Evolutionary conservation across 208 protist species (phyloP), one percentile per base, ranked within the genome.

Genomic region (Balamuthia mandrillaris): DNA sequence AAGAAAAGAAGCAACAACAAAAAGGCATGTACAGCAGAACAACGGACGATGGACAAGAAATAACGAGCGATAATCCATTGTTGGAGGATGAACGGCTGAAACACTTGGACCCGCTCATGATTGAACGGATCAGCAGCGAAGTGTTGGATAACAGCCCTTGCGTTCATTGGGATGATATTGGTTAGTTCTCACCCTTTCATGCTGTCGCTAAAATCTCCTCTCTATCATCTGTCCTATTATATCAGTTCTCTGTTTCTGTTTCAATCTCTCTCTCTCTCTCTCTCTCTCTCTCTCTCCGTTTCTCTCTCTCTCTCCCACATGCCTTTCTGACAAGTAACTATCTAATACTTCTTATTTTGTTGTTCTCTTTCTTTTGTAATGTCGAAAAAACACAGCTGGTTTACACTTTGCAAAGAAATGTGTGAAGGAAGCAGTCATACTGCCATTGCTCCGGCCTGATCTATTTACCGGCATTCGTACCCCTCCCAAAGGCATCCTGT

Each of bases 401-500:
- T 88, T 95, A 18, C 81, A 90, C 0, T 84, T 89, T 56, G 91
- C 90, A 12, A 95, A 95, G 81, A 78, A 87, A 47, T 65, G 51
- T 27, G 81, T 95, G 24, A 61, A 77, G 21, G 93, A 95, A 72
- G 75, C 82, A 0, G 91, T 94, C 4, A 88, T 95, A 5, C 87
- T 81, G 52, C 94, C 94, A 3, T 75, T 94, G 41, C 85, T 92
- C 14, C 84, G 89, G 16, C 94, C 94, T 0, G 92, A 94, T 84
- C 49, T 94, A 33, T 94, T 94, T 51, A 88, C 81, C 2, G 88
- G 89, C 41, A 78, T 94, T 16, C 87, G 92, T 5, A 74, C 65
- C 35, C 91, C 94, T 10, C 90, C 92, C 5, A 91, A 90, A 58
- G 94, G 94, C 47, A 58, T 95, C 2, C 65, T 96, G 2, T 88